Evolutionary conservation across 2,329 filamentous ascomycete species (phyloP).

Genomic region (Pezicula carpinea): DNA sequence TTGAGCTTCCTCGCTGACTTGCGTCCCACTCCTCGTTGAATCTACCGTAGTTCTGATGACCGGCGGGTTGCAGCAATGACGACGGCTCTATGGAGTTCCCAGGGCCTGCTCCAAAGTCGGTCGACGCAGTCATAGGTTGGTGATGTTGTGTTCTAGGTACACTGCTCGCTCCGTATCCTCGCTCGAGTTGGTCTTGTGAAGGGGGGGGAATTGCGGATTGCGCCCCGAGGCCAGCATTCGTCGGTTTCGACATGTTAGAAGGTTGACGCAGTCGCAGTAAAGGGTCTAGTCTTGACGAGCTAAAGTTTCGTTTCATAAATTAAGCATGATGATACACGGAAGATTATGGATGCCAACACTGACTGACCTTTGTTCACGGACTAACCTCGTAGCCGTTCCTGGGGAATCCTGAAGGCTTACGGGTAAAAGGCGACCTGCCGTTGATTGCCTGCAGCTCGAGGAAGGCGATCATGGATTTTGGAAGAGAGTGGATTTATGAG

Average conservation of each 20-base stretch:
- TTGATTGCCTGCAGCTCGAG: too few species aligned
- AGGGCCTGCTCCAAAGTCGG: slow-evolving; percentile 21
- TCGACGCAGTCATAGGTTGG: slow-evolving; percentile 9
- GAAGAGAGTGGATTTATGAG: too few species aligned
- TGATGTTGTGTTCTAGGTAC: slow-evolving; percentile 13
- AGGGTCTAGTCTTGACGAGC: neutral
- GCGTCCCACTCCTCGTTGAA: slow-evolving; percentile 71
- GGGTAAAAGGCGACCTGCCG: too few species aligned
- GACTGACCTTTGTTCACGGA: too few species aligned
- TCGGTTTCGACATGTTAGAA: slow-evolving; percentile 12
- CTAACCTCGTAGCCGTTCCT: too few species aligned
- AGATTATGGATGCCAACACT: too few species aligned
- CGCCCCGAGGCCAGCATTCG: slow-evolving; percentile 13
- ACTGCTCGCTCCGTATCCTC: slow-evolving; percentile 23
- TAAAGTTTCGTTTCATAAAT: neutral
- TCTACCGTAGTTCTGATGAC: slow-evolving; percentile 35
- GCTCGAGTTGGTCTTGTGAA: slow-evolving; percentile 22
- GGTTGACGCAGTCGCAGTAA: slow-evolving; percentile 1
- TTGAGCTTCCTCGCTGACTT: slow-evolving; percentile 60
- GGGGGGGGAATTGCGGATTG: slow-evolving; percentile 20
- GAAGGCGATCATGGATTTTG: too few species aligned
- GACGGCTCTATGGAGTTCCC: slow-evolving; percentile 18
- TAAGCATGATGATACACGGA: neutral
- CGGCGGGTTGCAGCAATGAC: slow-evolving; percentile 18
- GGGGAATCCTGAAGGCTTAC: neutral